A percentile compares a stretch with the other conserved stretches of the same genome.
Evolutionary conservation across 1,284 basidiomycete genomes (phyloP).

Genomic region (Limonomyces culmigenus): DNA sequence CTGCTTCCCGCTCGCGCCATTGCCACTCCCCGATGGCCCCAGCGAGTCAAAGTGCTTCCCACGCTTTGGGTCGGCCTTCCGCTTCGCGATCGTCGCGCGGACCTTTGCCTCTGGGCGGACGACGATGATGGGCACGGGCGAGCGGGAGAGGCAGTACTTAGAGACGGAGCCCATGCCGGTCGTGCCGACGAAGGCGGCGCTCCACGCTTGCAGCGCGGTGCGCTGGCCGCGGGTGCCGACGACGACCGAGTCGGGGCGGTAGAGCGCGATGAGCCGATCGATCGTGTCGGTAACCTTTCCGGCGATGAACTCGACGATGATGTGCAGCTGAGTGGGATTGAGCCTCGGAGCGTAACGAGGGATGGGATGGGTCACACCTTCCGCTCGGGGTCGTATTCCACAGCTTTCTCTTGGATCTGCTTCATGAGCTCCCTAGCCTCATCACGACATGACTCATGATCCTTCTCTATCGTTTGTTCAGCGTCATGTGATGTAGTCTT

Average conservation of each 20-base stretch:
- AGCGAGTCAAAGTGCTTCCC: constrained; percentile 65
- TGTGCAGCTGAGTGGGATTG: constrained; percentile 47
- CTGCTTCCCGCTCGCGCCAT: too few relatives aligned
- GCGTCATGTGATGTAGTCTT: neutral
- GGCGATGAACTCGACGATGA: constrained; percentile 89
- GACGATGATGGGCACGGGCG: constrained; percentile 85
- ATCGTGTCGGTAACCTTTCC: constrained; percentile 82
- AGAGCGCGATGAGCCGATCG: constrained; percentile 85
- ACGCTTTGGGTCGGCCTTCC: constrained; percentile 70
- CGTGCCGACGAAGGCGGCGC: constrained; percentile 37
- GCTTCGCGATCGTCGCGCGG: constrained; percentile 68
- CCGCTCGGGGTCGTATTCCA: constrained; percentile 64
- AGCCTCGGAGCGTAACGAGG: neutral
- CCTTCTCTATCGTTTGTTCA: constrained; percentile 34
- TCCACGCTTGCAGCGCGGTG: constrained; percentile 38
- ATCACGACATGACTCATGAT: constrained; percentile 73
- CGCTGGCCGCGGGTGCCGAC: constrained; percentile 79
- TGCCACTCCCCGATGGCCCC: too few relatives aligned
- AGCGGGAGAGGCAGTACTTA: constrained; percentile 77
- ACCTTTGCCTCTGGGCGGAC: constrained; percentile 80
- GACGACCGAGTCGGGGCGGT: constrained; percentile 87
- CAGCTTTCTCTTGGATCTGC: constrained; percentile 68
- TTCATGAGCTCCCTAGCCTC: constrained; percentile 77
- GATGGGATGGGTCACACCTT: constrained; percentile 26
- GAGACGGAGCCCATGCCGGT: constrained; percentile 48